Conservation (phyloP, 1,284 basidiomycete genomes). For the Melampsora occidentalis region DNA sequence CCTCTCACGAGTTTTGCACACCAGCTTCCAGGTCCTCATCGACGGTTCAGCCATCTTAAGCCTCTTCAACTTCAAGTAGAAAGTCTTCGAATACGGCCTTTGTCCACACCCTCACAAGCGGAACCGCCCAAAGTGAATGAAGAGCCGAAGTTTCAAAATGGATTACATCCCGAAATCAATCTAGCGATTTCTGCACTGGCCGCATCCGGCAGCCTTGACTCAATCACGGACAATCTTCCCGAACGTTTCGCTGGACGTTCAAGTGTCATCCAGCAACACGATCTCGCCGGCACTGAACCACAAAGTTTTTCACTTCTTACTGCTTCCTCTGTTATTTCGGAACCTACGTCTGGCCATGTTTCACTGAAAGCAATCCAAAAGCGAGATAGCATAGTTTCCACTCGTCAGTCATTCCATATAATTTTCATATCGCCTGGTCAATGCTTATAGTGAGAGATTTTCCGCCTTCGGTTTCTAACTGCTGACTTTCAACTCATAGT, state of each 20-base stretch:
- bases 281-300: neutral
- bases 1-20: neutral
- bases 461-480: too few species aligned
- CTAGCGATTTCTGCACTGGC: neutral
- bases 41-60: constrained; percentile 4
- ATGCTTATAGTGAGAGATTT: neutral
- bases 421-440: neutral
- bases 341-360: neutral
- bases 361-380: neutral
- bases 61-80: neutral
- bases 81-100: neutral
- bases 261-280: neutral
- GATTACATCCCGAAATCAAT: constrained; percentile 3
- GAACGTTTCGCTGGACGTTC: neutral
- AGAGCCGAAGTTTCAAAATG: neutral
- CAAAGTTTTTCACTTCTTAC: neutral
- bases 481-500: neutral
- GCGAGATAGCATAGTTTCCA: neutral
- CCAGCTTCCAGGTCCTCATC: neutral
- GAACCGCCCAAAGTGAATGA: neutral
- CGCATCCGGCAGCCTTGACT: neutral
- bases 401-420: neutral
- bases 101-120: neutral
- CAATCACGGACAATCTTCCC: constrained; percentile 1
- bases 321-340: neutral